Evolutionary conservation across 140 eudicot species (phyloP).

Genomic region (Erigeron philadelphicus): DNA sequence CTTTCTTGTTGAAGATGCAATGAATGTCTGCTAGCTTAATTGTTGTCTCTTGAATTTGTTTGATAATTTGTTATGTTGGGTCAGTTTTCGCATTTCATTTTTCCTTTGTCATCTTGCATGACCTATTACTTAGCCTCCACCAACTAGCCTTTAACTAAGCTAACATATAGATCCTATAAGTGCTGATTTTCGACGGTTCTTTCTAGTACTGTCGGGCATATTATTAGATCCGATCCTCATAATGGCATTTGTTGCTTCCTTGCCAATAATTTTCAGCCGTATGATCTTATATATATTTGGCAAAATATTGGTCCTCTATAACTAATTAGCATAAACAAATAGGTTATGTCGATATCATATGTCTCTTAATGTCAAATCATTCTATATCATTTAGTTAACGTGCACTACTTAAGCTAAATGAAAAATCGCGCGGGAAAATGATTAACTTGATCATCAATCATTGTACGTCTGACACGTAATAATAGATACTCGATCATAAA

Average conservation of each 20-base stretch:
- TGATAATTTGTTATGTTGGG: neutral
- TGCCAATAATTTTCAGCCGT: neutral
- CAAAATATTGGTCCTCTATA: neutral
- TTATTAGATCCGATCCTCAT: neutral
- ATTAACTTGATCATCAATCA: slow-evolving; percentile 1
- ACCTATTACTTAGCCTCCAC: neutral
- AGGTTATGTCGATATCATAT: too few species aligned
- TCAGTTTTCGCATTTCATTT: neutral
- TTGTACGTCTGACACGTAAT: neutral
- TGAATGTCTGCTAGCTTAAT: neutral
- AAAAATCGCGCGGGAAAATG: neutral
- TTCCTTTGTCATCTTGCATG: neutral
- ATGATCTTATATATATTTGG: neutral
- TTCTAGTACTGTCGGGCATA: too few species aligned
- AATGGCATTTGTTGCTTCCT: neutral
- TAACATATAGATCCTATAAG: neutral
- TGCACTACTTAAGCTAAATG: neutral
- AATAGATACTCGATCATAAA: too few species aligned
- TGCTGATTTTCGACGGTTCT: too few species aligned
- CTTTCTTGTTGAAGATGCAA: neutral
- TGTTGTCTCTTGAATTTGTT: neutral
- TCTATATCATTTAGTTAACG: neutral
- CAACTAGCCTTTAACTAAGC: neutral
- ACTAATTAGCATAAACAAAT: neutral
- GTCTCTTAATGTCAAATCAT: too few species aligned